Percentiles rank a stretch among this genome's conserved stretches.
Conservation (phyloP, 768 basidiomycete species). For the Boletus vermiculosoides region DNA sequence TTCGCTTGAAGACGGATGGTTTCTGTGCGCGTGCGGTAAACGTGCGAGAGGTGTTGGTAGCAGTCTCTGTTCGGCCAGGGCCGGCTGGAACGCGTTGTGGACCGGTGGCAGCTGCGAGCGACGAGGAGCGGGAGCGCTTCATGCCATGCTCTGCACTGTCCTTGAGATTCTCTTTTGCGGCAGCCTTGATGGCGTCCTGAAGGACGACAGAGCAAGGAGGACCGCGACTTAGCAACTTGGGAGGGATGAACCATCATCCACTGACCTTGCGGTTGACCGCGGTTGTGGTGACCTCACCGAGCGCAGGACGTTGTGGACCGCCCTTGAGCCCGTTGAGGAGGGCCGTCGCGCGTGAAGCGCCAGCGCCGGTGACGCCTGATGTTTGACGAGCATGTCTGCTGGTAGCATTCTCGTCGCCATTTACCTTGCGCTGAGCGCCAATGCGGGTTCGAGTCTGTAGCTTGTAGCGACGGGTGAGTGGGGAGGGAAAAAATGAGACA, state of each 20-base stretch:
- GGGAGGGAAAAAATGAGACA: background rate
- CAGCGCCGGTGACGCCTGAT: constrained; percentile 46
- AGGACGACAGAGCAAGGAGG: constrained; percentile 9
- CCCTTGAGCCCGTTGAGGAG: constrained; percentile 48
- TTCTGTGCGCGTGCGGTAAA: constrained; percentile 27
- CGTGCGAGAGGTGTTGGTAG: constrained; percentile 41
- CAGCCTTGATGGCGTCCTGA: constrained; percentile 43
- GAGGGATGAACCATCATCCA: constrained; percentile 3
- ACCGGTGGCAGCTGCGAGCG: constrained; percentile 57
- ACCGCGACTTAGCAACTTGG: background rate
- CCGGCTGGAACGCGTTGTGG: constrained; percentile 72
- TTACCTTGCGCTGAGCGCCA: constrained; percentile 61
- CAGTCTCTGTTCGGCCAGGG: constrained; percentile 49
- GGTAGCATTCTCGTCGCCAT: constrained; percentile 77
- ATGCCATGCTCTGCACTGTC: constrained; percentile 50
- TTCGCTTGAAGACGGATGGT: constrained; percentile 40
- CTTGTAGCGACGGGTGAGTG: constrained; percentile 36
- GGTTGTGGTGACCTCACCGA: constrained; percentile 78
- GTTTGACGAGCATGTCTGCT: constrained; percentile 64
- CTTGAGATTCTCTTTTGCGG: constrained; percentile 58
- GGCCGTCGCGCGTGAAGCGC: constrained; percentile 50
- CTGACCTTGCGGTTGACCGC: constrained; percentile 77
- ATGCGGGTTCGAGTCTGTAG: constrained; percentile 65
- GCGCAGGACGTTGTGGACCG: constrained; percentile 62
- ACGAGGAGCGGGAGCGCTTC: constrained; percentile 63